These are phyloP conservation scores for Fusarium siculi DNA, from an alignment of 2,329 filamentous ascomycete genomes.

Conservation along the genomic window DNA sequence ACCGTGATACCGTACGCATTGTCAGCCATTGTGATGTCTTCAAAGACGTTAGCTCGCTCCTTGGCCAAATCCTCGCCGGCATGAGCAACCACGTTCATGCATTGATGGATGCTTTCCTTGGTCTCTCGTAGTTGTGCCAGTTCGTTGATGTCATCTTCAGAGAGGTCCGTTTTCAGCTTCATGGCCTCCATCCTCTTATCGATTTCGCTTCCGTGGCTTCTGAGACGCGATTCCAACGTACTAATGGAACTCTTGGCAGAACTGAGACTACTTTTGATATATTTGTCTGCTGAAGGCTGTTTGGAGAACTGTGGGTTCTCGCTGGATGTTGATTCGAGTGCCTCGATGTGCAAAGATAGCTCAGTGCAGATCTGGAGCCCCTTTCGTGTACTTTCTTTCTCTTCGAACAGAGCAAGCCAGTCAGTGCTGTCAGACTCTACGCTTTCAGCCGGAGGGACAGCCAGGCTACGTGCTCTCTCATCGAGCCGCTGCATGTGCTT, in stretches of 20 bases:
- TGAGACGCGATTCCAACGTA: conserved; percentile 25
- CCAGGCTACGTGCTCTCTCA: conserved; percentile 12
- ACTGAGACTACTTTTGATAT: conserved; percentile 25
- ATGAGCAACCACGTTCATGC: conserved; percentile 35
- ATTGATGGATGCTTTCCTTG: conserved; percentile 37
- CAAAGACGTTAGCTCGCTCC: conserved; percentile 41
- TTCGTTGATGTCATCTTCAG: conserved; percentile 19
- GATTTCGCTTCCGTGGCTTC: conserved; percentile 26
- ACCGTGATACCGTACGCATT: conserved; percentile 40
- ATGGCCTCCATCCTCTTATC: conserved; percentile 29
- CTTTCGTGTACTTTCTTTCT: conserved; percentile 38
- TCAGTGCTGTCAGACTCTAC: conserved; percentile 16
- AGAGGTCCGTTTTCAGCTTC: conserved; percentile 5
- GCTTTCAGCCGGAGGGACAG: conserved; percentile 1
- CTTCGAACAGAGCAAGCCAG: conserved; percentile 37
- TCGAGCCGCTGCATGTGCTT: conserved; percentile 17
- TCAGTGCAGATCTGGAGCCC: conserved; percentile 38
- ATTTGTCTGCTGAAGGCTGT: conserved; percentile 36
- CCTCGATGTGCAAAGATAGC: conserved; percentile 35
- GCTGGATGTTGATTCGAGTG: background rate
- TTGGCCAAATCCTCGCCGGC: conserved; percentile 24
- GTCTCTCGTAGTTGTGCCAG: conserved; percentile 34
- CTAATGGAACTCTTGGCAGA: conserved; percentile 29
- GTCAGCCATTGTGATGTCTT: conserved; percentile 39
- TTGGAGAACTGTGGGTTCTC: conserved; percentile 1